Conservation (phyloP, 1,284 basidiomycete species). For the Cystobasidium sp. region DNA sequence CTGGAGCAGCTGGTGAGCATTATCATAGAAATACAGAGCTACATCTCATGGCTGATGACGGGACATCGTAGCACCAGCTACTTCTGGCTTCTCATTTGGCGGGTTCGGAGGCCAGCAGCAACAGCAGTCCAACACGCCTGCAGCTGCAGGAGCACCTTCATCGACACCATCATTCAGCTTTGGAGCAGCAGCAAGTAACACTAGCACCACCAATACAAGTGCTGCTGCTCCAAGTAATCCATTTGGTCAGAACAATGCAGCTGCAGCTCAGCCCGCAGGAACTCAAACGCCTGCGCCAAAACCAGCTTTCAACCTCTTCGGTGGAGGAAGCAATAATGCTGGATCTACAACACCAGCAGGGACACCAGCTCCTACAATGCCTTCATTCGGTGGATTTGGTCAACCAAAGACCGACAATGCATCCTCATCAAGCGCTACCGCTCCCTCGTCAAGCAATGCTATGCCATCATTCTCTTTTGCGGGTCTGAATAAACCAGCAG, state of each 20-base stretch:
- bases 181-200: conserved; percentile 1
- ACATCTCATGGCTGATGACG: not conserved
- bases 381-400: conserved; percentile 43
- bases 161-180: conserved; percentile 40
- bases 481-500: conserved; percentile 15
- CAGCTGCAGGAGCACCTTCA: not conserved
- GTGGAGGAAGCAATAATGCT: conserved; percentile 18
- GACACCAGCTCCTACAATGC: conserved; percentile 22
- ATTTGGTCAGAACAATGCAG: conserved; percentile 18
- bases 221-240: conserved; percentile 4
- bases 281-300: conserved; percentile 32
- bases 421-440: not conserved
- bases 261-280: conserved; percentile 5
- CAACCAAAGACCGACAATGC: conserved; percentile 9
- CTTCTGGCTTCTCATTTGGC: conserved; percentile 39
- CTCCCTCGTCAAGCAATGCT: conserved; percentile 10
- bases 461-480: conserved; percentile 25
- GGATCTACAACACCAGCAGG: conserved; percentile 38
- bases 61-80: conserved; percentile 15
- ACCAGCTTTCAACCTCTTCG: conserved; percentile 32
- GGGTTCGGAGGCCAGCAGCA: conserved; percentile 18
- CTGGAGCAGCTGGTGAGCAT: conserved; percentile 13
- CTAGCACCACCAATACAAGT: not conserved
- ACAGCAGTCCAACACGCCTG: conserved; percentile 10
- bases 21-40: not conserved